Conservation (phyloP, 495 filamentous ascomycete genomes). For the Trichoderma parareesei region DNA sequence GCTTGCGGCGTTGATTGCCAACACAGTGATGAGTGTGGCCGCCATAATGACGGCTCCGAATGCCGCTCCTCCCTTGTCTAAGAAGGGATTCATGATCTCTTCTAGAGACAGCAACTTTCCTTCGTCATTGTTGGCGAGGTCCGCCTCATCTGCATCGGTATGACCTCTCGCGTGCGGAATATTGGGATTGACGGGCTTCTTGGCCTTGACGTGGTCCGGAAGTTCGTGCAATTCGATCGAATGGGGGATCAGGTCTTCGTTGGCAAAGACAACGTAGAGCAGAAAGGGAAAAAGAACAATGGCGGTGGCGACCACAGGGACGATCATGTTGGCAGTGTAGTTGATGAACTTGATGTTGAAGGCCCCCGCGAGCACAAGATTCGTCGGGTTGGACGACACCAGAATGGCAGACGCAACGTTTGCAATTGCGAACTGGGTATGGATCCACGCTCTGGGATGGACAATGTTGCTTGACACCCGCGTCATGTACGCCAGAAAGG, state of each 20-base stretch:
- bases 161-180: slow-evolving; percentile 53
- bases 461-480: slow-evolving; percentile 59
- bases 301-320: slow-evolving; percentile 54
- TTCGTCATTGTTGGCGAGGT: slow-evolving; percentile 34
- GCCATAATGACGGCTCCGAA: slow-evolving; percentile 56
- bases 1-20: slow-evolving; percentile 51
- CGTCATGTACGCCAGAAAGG: slow-evolving; percentile 66
- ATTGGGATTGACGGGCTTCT: slow-evolving; percentile 56
- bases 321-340: slow-evolving; percentile 63
- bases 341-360: slow-evolving; percentile 58
- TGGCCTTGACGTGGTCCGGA: slow-evolving; percentile 42
- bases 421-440: slow-evolving; percentile 57
- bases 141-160: slow-evolving; percentile 44
- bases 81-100: slow-evolving; percentile 63
- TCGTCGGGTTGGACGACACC: slow-evolving; percentile 64
- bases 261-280: slow-evolving; percentile 54
- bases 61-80: slow-evolving; percentile 52
- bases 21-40: slow-evolving; percentile 48
- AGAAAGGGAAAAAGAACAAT: slow-evolving; percentile 57
- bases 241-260: slow-evolving; percentile 51
- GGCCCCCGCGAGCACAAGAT: slow-evolving; percentile 61
- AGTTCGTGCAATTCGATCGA: slow-evolving; percentile 59
- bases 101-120: slow-evolving; percentile 50
- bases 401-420: slow-evolving; percentile 62
- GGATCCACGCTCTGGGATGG: slow-evolving; percentile 59